A percentile compares a stretch with the other conserved stretches of the same genome.
Evolutionary conservation across 2,329 filamentous ascomycete genomes (phyloP).

Genomic region (Epichloe elymi): DNA sequence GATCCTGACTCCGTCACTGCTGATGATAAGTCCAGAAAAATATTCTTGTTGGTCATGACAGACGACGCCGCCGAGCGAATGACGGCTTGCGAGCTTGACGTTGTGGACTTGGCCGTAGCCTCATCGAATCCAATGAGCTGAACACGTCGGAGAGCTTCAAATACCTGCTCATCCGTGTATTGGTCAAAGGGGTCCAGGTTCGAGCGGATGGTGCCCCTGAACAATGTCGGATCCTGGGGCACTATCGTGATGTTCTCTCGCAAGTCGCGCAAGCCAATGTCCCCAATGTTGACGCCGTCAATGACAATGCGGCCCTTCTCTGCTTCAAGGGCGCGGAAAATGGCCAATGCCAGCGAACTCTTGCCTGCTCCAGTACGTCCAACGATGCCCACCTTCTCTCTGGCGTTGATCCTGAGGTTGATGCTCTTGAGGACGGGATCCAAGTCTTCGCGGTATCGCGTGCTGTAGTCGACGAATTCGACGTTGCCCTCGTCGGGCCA

Average conservation of each 20-base stretch:
- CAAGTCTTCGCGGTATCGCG: conserved; percentile 75
- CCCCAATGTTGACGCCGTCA: conserved; percentile 78
- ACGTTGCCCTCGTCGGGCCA: conserved; percentile 83
- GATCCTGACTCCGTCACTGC: conserved; percentile 79
- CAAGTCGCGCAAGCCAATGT: conserved; percentile 84
- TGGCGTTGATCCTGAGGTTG: conserved; percentile 71
- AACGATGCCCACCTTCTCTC: conserved; percentile 91
- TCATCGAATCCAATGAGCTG: conserved; percentile 64
- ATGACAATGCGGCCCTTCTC: conserved; percentile 82
- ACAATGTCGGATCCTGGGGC: conserved; percentile 89
- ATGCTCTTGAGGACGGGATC: conserved; percentile 76
- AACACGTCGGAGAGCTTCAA: conserved; percentile 71
- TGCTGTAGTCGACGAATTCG: conserved; percentile 80
- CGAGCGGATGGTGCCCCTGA: conserved; percentile 79
- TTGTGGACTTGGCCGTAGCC: conserved; percentile 13
- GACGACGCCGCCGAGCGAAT: conserved; percentile 14
- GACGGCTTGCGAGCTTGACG: conserved; percentile 7
- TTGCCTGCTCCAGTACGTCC: conserved; percentile 93
- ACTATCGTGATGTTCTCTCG: conserved; percentile 94
- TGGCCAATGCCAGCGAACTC: conserved; percentile 81
- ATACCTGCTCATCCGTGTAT: conserved; percentile 85
- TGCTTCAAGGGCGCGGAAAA: conserved; percentile 89
- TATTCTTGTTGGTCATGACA: conserved; percentile 72
- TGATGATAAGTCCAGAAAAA: conserved; percentile 79
- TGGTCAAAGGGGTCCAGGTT: conserved; percentile 87